Evolutionary conservation across 768 basidiomycete species (phyloP), one percentile per base, ranked within the genome.

Genomic region (Podaxis sp.): DNA sequence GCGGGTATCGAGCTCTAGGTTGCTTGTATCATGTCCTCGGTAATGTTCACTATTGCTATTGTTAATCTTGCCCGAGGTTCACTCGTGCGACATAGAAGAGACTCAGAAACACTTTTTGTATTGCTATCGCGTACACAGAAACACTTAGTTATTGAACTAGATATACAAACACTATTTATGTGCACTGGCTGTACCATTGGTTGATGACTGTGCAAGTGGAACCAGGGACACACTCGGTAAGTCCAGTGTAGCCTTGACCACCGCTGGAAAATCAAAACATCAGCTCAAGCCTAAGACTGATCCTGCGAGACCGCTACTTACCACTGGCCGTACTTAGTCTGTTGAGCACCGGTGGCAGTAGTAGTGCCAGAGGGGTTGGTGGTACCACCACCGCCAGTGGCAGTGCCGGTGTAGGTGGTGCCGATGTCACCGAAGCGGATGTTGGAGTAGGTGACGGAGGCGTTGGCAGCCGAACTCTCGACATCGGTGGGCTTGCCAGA

Each of bases 401-500:
- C 57, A 11, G 56, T 52, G 24, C 64, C 64, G 17, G 69, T 62
- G 68, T 58, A 83, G 59, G 82, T 83, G 30, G 80, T 78, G 64
- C 78, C 79, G 68, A 84, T 79, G 69, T 76, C 73, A 60, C 82
- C 83, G 69, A 79, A 80, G 70, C 74, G 78, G 76, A 84, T 85
- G 78, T 84, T 84, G 36, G 82, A 84, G 79, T 70, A 85, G 62
- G 74, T 77, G 71, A 85, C 83, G 22, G 74, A 73, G 33, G 81
- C 76, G 68, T 74, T 74, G 55, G 81, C 68, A 65, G 64, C 58
- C 55, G 72, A 55, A 24, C 69, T 50, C 72, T 83, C 82, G 66
- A 84, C 78, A 44, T 79, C 75, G 4, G 70, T 67, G 60, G 84
- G 82, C 2, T 68, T 72, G 62, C 84, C 83, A 41, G 82, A 82